Conservation (phyloP, 495 filamentous ascomycete species). For the Physcia stellaris region DNA sequence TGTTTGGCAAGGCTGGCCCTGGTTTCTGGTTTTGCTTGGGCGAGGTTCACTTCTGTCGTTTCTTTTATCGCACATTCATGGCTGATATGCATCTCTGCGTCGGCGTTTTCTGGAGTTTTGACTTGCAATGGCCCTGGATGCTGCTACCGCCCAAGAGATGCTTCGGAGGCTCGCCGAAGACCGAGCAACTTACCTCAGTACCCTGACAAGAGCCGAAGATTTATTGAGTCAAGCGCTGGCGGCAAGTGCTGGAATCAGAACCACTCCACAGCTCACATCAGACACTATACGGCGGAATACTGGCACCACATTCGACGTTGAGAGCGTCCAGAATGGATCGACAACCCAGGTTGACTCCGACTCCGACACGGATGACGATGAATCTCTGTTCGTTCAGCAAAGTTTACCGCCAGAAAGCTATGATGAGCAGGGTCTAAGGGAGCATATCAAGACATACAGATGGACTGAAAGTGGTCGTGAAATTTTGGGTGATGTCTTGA, state of each 20-base stretch:
- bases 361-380: constrained; percentile 19
- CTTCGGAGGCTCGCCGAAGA: constrained; percentile 21
- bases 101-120: no score
- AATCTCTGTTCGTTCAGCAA: constrained; percentile 18
- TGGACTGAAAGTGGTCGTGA: constrained; percentile 19
- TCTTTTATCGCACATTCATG: no score
- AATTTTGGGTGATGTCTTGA: constrained; percentile 23
- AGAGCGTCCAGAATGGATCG: constrained; percentile 13
- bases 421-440: constrained; percentile 22
- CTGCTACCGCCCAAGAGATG: constrained; percentile 16
- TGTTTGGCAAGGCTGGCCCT: no score
- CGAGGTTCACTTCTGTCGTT: no score
- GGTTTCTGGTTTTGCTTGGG: no score
- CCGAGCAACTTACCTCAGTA: constrained; percentile 23
- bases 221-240: constrained; percentile 3
- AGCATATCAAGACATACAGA: constrained; percentile 22
- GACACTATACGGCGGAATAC: constrained; percentile 7
- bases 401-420: constrained; percentile 15
- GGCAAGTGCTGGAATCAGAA: neutral
- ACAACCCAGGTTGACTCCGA: constrained; percentile 16
- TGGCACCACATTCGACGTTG: constrained; percentile 5
- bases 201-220: constrained; percentile 21
- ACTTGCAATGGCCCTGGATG: constrained; percentile 10
- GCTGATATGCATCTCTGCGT: neutral
- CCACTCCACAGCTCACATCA: neutral